These are phyloP conservation scores for Epichloe amarillans DNA, from an alignment of 2,329 filamentous ascomycete species.

Conservation along the genomic window DNA sequence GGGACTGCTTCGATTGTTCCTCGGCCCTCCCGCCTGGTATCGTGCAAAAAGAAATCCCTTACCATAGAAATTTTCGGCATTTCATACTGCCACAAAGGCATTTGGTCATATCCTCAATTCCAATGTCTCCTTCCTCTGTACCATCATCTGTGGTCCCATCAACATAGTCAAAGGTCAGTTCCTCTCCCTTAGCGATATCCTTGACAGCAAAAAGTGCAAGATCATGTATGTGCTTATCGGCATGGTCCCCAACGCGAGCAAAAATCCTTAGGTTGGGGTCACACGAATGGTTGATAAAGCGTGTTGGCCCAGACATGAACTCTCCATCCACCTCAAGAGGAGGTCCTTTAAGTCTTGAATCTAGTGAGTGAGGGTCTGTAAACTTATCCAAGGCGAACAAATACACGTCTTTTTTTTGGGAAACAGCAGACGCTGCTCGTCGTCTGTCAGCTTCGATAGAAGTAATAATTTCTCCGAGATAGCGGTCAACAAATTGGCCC, in stretches of 20 bases:
- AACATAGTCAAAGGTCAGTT: constrained; percentile 71
- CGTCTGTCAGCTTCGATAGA: constrained; percentile 50
- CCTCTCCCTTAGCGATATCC: constrained; percentile 50
- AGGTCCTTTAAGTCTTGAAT: constrained; percentile 40
- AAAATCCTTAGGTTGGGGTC: constrained; percentile 70
- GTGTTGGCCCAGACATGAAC: constrained; percentile 62
- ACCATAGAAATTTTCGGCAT: constrained; percentile 61
- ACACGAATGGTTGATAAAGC: constrained; percentile 76
- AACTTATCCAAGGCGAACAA: constrained; percentile 78
- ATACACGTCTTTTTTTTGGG: constrained; percentile 60
- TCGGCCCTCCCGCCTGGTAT: no score
- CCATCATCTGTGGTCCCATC: constrained; percentile 45
- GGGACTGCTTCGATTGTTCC: no score
- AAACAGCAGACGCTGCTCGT: constrained; percentile 39
- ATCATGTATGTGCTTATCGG: constrained; percentile 62
- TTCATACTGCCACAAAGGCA: constrained; percentile 51
- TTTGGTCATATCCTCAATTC: constrained; percentile 37
- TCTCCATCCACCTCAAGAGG: constrained; percentile 57
- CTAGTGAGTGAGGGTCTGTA: constrained; percentile 39
- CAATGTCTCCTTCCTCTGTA: constrained; percentile 27
- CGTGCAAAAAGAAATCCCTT: not conserved
- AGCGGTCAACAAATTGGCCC: constrained; percentile 70
- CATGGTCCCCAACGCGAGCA: constrained; percentile 63
- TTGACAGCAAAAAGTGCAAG: constrained; percentile 57
- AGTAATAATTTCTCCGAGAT: constrained; percentile 60